These are phyloP conservation scores for Meripilus lineatus DNA, from an alignment of 1,284 basidiomycete genomes.

Conservation along the genomic window DNA sequence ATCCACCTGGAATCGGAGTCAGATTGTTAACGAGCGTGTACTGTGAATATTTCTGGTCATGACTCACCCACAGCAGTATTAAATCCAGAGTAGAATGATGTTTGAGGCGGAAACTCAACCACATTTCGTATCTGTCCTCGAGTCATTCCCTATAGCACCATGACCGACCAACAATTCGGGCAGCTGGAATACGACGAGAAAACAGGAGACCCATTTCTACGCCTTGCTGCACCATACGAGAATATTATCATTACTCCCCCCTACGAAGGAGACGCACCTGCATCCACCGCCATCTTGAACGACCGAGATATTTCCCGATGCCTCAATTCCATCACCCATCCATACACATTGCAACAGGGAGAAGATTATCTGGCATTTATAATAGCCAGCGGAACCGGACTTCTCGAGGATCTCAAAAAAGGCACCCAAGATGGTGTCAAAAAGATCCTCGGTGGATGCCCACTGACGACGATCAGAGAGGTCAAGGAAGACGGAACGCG, in stretches of 20 bases:
- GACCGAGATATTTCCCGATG: constrained; percentile 42
- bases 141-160: not conserved
- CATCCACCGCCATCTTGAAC: constrained; percentile 32
- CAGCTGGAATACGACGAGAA: constrained; percentile 34
- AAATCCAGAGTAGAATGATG: not conserved
- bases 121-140: not conserved
- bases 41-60: not conserved
- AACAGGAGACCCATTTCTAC: constrained; percentile 34
- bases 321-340: constrained; percentile 38
- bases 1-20: no score
- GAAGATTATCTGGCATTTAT: not conserved
- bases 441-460: constrained; percentile 27
- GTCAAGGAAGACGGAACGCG: constrained; percentile 37
- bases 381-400: not conserved
- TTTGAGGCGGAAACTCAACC: not conserved
- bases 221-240: constrained; percentile 35
- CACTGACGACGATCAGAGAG: constrained; percentile 37
- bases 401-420: not conserved
- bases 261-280: constrained; percentile 36
- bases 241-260: constrained; percentile 53
- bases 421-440: not conserved
- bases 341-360: not conserved
- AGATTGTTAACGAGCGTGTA: no score
- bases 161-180: not conserved
- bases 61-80: not conserved